Evolutionary conservation across 2,329 filamentous ascomycete genomes (phyloP).

Genomic region (Mycocentrospora acerina): DNA sequence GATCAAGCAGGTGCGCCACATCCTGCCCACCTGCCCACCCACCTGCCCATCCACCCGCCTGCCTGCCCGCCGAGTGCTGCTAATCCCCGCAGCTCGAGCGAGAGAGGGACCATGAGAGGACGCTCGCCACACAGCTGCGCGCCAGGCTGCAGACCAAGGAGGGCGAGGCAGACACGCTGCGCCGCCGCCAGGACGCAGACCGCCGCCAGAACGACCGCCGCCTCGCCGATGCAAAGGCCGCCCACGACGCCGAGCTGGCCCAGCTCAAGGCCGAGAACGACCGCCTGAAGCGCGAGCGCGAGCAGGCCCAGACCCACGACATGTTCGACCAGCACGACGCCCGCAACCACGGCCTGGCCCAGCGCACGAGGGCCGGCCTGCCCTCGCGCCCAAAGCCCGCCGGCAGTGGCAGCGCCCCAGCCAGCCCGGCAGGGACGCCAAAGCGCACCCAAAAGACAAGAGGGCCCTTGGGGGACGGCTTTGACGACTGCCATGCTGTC

Average conservation of each 20-base stretch:
- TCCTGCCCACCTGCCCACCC: not conserved
- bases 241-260: constrained; percentile 64
- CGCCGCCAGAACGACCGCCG: constrained; percentile 64
- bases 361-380: constrained; percentile 42
- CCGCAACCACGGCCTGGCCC: constrained; percentile 56
- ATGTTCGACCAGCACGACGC: constrained; percentile 72
- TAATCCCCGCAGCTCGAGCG: constrained; percentile 44
- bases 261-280: constrained; percentile 67
- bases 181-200: constrained; percentile 66
- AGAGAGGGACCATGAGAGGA: constrained; percentile 37
- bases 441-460: constrained; percentile 59
- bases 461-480: constrained; percentile 69
- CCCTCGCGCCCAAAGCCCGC: constrained; percentile 26
- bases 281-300: constrained; percentile 63
- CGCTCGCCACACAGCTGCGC: constrained; percentile 30
- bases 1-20: constrained; percentile 42
- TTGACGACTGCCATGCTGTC: constrained; percentile 67
- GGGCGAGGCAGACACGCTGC: constrained; percentile 75
- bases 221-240: constrained; percentile 62
- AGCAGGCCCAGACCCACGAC: constrained; percentile 67
- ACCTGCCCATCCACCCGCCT: too few species aligned
- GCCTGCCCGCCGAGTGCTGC: constrained; percentile 3
- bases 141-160: constrained; percentile 54
- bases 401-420: constrained; percentile 2
- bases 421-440: constrained; percentile 57